Percentiles rank a stretch among this genome's conserved stretches.
Evolutionary conservation across 2,329 filamentous ascomycete genomes (phyloP).

Genomic region (Neurospora sp.): DNA sequence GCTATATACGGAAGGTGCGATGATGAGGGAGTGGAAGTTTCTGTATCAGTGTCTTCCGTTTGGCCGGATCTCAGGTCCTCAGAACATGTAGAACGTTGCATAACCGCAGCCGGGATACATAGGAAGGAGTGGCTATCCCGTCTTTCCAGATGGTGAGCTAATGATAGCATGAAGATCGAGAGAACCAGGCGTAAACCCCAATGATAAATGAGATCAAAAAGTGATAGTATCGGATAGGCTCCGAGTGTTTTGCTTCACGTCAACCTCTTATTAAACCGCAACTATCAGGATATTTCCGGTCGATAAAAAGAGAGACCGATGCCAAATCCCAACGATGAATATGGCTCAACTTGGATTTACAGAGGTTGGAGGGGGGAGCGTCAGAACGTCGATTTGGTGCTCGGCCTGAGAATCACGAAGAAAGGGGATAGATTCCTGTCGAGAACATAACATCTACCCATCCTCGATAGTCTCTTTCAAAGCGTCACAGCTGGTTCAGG

Average conservation of each 20-base stretch:
- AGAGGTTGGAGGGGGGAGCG: too few relatives aligned
- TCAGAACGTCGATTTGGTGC: too few relatives aligned
- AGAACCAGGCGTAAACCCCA: background rate
- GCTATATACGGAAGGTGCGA: background rate
- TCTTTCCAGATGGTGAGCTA: background rate
- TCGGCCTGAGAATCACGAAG: too few relatives aligned
- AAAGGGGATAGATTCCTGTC: too few relatives aligned
- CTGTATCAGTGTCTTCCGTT: background rate
- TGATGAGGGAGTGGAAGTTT: background rate
- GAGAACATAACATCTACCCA: background rate
- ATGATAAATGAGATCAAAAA: background rate
- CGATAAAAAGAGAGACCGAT: background rate
- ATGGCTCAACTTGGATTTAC: too few relatives aligned
- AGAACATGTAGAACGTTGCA: background rate
- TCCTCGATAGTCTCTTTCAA: background rate
- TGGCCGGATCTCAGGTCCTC: background rate
- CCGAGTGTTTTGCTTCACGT: rapidly evolving
- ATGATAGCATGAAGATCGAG: background rate
- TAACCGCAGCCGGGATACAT: background rate
- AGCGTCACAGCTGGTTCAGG: background rate
- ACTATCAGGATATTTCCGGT: background rate
- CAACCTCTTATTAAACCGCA: background rate
- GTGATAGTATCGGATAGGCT: background rate
- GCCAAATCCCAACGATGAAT: too few relatives aligned
- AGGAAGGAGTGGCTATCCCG: background rate